These are phyloP conservation scores for Sonneratia caseolaris DNA, from an alignment of 345 rosid species.

Conservation along the genomic window DNA sequence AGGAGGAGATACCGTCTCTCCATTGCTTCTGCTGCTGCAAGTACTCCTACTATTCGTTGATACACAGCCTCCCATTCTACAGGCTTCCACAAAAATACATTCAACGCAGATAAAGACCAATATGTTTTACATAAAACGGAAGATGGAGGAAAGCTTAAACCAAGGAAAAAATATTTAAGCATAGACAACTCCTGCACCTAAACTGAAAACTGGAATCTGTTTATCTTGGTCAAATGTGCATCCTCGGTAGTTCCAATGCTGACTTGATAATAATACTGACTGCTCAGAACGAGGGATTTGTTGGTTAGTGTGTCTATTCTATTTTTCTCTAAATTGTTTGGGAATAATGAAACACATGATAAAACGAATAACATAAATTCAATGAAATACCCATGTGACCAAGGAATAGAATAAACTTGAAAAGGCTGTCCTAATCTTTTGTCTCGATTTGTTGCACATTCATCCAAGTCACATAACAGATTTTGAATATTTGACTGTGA, in stretches of 20 bases:
- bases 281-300: slow-evolving; percentile 33
- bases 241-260: slow-evolving; percentile 15
- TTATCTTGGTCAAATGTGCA: slow-evolving; percentile 44
- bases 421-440: slow-evolving; percentile 41
- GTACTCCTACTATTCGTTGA: slow-evolving; percentile 77
- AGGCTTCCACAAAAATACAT: slow-evolving; percentile 8
- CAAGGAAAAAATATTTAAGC: slow-evolving; percentile 10
- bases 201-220: slow-evolving; percentile 21
- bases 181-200: slow-evolving; percentile 24
- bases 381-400: slow-evolving; percentile 57
- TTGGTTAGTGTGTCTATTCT: slow-evolving; percentile 31
- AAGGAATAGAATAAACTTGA: slow-evolving; percentile 39
- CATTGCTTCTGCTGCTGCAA: slow-evolving; percentile 71
- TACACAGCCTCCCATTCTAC: slow-evolving; percentile 85
- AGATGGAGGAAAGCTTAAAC: too few species aligned
- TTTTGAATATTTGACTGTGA: slow-evolving; percentile 11
- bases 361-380: slow-evolving; percentile 27
- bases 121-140: slow-evolving; percentile 19
- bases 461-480: slow-evolving; percentile 21
- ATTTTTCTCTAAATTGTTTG: slow-evolving; percentile 23
- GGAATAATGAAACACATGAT: slow-evolving; percentile 26
- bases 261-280: slow-evolving; percentile 34
- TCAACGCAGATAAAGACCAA: not conserved
- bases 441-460: slow-evolving; percentile 27
- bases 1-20: slow-evolving; percentile 42